These are phyloP conservation scores for Meira miltonrushii DNA, from an alignment of 1,284 basidiomycete species.

Conservation along the genomic window DNA sequence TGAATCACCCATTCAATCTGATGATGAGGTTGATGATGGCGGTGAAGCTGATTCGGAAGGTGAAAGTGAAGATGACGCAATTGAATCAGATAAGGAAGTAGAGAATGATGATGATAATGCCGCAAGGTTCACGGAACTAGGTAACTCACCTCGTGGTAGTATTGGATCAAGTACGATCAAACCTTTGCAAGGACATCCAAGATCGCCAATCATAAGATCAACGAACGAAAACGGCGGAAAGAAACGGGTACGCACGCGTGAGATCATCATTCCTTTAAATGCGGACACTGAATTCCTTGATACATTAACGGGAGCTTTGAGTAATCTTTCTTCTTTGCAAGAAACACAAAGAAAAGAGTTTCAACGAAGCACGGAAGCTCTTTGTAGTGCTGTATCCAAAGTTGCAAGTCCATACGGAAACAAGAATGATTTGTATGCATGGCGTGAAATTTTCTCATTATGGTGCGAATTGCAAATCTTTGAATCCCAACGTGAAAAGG, in stretches of 20 bases:
- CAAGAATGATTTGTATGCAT: conserved; percentile 75
- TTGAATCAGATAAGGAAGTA: conserved; percentile 16
- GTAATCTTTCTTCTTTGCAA: conserved; percentile 66
- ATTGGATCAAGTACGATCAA: neutral
- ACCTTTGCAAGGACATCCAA: neutral
- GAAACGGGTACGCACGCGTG: conserved; percentile 48
- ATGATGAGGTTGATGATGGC: conserved; percentile 24
- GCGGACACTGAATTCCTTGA: conserved; percentile 78
- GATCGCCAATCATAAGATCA: conserved; percentile 3
- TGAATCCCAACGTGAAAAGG: conserved; percentile 68
- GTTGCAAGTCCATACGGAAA: conserved; percentile 43
- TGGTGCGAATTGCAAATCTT: conserved; percentile 86
- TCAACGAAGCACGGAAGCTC: conserved; percentile 60
- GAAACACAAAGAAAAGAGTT: conserved; percentile 64
- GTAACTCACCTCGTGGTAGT: conserved; percentile 9
- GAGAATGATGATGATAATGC: conserved; percentile 15
- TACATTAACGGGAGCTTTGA: conserved; percentile 68
- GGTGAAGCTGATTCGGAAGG: conserved; percentile 13
- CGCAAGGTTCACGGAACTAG: conserved; percentile 24
- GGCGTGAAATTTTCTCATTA: conserved; percentile 83
- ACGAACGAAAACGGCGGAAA: neutral
- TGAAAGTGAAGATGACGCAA: conserved; percentile 13
- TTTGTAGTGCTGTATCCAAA: conserved; percentile 60
- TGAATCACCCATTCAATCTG: conserved; percentile 41
- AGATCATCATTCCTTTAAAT: conserved; percentile 73